phyloP scores from a whole-genome alignment of 2,329 filamentous ascomycete genomes.

The Alternaria sp. region DNA sequence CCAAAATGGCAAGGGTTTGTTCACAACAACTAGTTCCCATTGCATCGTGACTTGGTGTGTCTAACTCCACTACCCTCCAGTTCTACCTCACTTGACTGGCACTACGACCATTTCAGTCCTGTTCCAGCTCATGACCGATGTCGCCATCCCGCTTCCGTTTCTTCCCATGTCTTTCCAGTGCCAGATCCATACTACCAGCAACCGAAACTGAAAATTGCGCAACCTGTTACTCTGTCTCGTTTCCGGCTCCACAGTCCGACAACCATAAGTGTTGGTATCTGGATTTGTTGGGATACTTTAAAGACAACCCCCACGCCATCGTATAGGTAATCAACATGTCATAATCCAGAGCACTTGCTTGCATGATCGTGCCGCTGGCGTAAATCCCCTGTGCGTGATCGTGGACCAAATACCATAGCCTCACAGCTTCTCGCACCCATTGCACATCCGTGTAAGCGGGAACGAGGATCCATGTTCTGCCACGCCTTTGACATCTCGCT shows the following conservation, averaged over 20 bases:
- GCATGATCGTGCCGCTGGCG: background rate
- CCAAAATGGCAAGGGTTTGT: constrained; percentile 27
- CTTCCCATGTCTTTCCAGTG: background rate
- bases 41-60: background rate
- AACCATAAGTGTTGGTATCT: background rate
- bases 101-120: background rate
- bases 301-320: background rate
- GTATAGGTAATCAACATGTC: background rate
- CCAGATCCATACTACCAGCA: background rate
- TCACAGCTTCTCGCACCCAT: background rate
- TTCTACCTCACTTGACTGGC: background rate
- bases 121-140: no score
- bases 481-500: background rate
- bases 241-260: background rate
- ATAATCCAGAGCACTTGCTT: background rate
- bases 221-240: background rate
- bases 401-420: background rate
- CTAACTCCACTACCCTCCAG: background rate
- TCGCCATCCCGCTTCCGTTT: background rate
- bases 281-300: background rate
- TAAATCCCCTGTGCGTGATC: background rate
- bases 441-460: background rate
- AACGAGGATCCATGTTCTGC: background rate
- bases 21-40: constrained; percentile 6
- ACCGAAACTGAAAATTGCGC: background rate